Evolutionary conservation across 495 filamentous ascomycete genomes (phyloP).

Genomic region (Aspergillus taichungensis): DNA sequence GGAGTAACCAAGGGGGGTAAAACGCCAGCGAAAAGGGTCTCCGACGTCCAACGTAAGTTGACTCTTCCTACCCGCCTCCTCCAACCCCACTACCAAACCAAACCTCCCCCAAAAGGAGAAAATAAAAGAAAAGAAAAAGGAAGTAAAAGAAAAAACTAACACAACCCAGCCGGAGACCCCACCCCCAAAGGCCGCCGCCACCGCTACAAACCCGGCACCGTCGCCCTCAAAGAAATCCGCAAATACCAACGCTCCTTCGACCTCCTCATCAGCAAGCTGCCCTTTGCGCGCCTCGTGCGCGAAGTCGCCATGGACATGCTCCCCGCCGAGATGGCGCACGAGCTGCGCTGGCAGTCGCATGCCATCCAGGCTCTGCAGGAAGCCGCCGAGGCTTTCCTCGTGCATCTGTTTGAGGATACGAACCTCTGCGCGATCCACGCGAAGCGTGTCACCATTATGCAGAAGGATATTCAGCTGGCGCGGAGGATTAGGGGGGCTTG

Average conservation of each 20-base stretch:
- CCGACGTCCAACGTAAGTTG: conserved; percentile 34
- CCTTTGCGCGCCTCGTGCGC: conserved; percentile 81
- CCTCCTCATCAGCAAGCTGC: conserved; percentile 69
- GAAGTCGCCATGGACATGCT: conserved; percentile 65
- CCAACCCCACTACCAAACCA: not conserved
- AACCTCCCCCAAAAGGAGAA: not conserved
- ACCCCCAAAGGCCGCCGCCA: conserved; percentile 51
- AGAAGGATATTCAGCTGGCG: conserved; percentile 89
- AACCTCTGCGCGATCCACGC: conserved; percentile 95
- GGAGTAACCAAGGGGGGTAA: conserved; percentile 12
- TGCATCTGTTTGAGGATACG: conserved; percentile 91
- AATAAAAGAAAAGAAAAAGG: conserved; percentile 4
- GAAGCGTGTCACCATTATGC: conserved; percentile 95
- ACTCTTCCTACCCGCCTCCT: not conserved
- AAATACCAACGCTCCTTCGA: conserved; percentile 76
- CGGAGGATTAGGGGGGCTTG: conserved; percentile 69
- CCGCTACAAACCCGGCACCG: conserved; percentile 77
- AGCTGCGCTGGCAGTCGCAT: conserved; percentile 85
- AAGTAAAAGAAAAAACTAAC: conserved; percentile 4
- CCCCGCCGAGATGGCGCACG: conserved; percentile 38
- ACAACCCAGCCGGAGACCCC: conserved; percentile 58
- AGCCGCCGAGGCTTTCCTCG: conserved; percentile 83
- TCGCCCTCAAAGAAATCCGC: conserved; percentile 80
- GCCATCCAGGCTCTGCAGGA: conserved; percentile 88
- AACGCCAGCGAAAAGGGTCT: conserved; percentile 13